Base-by-base conservation (phyloP, 1,284 basidiomycete species). In the Leccinum subrobustum region DNA sequence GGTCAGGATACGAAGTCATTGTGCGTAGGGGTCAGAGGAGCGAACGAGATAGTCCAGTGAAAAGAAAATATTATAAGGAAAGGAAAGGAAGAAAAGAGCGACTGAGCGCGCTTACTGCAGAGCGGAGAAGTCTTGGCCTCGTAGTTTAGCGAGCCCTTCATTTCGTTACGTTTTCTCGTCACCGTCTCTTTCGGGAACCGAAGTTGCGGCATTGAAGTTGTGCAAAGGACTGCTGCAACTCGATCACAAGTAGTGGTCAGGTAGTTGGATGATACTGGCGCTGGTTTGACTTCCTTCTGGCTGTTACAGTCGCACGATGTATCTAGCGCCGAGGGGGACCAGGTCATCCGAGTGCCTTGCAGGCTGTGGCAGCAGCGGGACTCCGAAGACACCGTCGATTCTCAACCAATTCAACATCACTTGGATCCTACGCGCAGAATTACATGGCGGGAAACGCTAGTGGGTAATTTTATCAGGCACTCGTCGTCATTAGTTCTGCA, bases 1-100 rank as follows among this genome's bases (percentile, higher is more conserved):
- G 37, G 57, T 52, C 61, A n/a, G 59, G 61, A 6, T 35, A 25
- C 54, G 11, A 54, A 39, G 54, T 4, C 52, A 53, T 53, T 52
- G 20, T 31, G 11, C 35, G 29, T 35, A 52, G 16, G 29, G 31
- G 52, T 53, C 6, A 33, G 20, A 53, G 2, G 50, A 52, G 5
- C 23, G 48, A 50, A 9, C 23, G 48, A 27, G 27, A 51, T 14
- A n/a, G 48, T n/a, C 2, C 23, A 16, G 14, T 50, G 25, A 31
- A 14, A 18, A 48, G 12, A 27, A 51, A 29, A 29, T 23, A n/a
- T 11, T 35, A 35, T 35, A 35, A 35, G 3, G 33, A 14, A n/a
- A 51, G 3, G 25, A 29, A 29, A 52, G 50, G 48, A 25, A 25
- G 47, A 18, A 23, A 47, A 3, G 44, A 23, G 12, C 44, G 44